Percentiles rank a stretch among this genome's conserved stretches.
Conservation (phyloP, 441 rosid genomes). For the Gossypium trilobum region DNA sequence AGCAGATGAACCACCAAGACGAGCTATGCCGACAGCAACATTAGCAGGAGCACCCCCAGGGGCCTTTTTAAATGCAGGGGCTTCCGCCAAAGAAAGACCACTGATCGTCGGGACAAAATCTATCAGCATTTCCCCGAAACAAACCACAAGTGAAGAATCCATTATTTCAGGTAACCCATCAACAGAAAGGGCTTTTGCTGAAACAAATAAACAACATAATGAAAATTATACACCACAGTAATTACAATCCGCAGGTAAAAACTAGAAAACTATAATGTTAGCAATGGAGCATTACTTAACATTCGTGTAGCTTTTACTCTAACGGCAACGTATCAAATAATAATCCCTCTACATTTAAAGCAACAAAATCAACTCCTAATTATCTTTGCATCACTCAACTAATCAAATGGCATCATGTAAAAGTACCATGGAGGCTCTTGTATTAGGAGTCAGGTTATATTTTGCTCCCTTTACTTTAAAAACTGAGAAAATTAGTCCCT, state of each 20-base stretch:
- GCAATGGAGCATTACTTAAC: too few species aligned
- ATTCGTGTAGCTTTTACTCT: too few species aligned
- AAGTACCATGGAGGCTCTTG: too few species aligned
- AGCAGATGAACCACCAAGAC: slow-evolving; percentile 91
- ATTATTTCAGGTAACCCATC: slow-evolving; percentile 36
- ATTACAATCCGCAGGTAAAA: background rate
- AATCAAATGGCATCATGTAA: background rate
- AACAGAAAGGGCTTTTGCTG: slow-evolving; percentile 48
- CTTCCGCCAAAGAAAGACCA: slow-evolving; percentile 74
- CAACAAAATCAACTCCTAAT: background rate
- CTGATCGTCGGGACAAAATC: slow-evolving; percentile 80
- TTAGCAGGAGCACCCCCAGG: slow-evolving; percentile 98
- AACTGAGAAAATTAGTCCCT: too few species aligned
- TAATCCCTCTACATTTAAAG: background rate
- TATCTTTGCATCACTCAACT: background rate
- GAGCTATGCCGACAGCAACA: slow-evolving; percentile 95
- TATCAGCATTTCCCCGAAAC: slow-evolving; percentile 91
- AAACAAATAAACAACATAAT: background rate
- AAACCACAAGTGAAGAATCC: slow-evolving; percentile 56
- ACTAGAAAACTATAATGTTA: background rate
- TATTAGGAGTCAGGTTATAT: too few species aligned
- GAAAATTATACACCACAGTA: background rate
- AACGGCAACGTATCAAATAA: background rate
- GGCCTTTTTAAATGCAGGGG: slow-evolving; percentile 87
- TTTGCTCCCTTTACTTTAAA: too few species aligned